Conservation (phyloP, 352 stramenopile genomes). For the Pythium brachiatum region DNA sequence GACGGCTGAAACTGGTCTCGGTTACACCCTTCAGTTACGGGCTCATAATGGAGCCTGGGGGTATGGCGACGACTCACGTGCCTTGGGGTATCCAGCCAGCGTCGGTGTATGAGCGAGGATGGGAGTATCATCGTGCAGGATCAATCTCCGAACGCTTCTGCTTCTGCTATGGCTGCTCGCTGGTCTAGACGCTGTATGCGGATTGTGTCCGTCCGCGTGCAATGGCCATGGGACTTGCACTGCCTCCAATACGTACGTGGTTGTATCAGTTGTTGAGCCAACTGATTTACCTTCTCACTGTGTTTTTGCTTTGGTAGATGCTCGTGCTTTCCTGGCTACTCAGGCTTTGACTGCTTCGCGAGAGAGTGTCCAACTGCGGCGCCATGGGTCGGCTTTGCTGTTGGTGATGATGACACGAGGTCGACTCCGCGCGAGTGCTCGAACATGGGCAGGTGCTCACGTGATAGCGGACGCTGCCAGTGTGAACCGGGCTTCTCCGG, state of each 20-base stretch:
- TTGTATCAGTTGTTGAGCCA: not conserved
- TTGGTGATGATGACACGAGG: slow-evolving; percentile 39
- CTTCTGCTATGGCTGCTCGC: not conserved
- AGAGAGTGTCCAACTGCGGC: slow-evolving; percentile 68
- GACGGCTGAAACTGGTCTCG: not conserved
- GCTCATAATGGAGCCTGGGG: too few relatives aligned
- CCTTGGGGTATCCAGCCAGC: not conserved
- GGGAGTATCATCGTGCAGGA: not conserved
- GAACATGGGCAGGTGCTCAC: slow-evolving; percentile 77
- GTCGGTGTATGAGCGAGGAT: not conserved
- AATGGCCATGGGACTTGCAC: slow-evolving; percentile 60
- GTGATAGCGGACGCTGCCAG: slow-evolving; percentile 63
- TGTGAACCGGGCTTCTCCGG: slow-evolving; percentile 80
- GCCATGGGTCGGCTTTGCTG: slow-evolving; percentile 59
- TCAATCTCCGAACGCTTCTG: not conserved
- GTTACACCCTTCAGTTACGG: too few relatives aligned
- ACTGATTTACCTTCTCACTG: too few relatives aligned
- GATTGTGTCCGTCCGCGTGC: slow-evolving; percentile 59
- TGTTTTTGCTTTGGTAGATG: slow-evolving; percentile 59
- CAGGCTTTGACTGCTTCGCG: slow-evolving; percentile 83
- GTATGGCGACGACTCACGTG: not conserved
- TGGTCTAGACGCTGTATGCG: not conserved
- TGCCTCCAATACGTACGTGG: slow-evolving; percentile 47
- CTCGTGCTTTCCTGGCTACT: slow-evolving; percentile 81
- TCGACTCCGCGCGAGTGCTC: slow-evolving; percentile 55